These are phyloP conservation scores for Microcos paniculata DNA, from an alignment of 345 rosid genomes.

Conservation along the genomic window DNA sequence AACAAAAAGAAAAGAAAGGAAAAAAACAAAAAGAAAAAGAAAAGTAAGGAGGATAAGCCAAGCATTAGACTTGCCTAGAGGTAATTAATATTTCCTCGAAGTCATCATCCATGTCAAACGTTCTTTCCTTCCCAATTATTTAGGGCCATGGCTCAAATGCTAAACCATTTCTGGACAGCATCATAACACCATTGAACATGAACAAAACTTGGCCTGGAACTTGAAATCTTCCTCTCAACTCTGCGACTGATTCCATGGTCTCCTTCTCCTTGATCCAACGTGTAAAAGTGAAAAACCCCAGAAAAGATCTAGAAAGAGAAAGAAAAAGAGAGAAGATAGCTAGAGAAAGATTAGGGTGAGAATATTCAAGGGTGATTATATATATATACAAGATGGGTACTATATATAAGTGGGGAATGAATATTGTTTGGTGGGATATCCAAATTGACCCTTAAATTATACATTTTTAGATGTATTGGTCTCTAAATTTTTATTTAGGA, in stretches of 20 bases:
- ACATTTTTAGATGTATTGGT: too few species aligned
- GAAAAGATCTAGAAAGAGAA: not conserved
- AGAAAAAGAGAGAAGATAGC: not conserved
- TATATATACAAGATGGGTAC: too few species aligned
- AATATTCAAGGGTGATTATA: not conserved
- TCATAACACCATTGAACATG: not conserved
- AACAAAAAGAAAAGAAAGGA: not conserved
- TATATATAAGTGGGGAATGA: not conserved
- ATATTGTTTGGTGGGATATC: too few species aligned
- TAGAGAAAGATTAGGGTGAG: not conserved
- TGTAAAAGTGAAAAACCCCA: not conserved
- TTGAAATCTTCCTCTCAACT: conserved; percentile 13
- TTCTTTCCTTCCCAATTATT: not conserved
- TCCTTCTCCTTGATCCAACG: not conserved
- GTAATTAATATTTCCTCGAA: conserved; percentile 27
- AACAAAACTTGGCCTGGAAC: conserved; percentile 1
- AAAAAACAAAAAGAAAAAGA: not conserved
- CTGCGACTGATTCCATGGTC: conserved; percentile 1
- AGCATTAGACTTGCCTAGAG: conserved; percentile 72
- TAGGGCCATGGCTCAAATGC: conserved; percentile 25
- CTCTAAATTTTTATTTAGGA: too few species aligned
- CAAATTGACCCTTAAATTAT: too few species aligned
- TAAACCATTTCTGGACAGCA: not conserved
- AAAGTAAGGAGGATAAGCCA: conserved; percentile 40
- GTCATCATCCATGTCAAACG: not conserved